These are phyloP conservation scores for Mycena epipterygia DNA, from an alignment of 768 basidiomycete species.

Conservation along the genomic window DNA sequence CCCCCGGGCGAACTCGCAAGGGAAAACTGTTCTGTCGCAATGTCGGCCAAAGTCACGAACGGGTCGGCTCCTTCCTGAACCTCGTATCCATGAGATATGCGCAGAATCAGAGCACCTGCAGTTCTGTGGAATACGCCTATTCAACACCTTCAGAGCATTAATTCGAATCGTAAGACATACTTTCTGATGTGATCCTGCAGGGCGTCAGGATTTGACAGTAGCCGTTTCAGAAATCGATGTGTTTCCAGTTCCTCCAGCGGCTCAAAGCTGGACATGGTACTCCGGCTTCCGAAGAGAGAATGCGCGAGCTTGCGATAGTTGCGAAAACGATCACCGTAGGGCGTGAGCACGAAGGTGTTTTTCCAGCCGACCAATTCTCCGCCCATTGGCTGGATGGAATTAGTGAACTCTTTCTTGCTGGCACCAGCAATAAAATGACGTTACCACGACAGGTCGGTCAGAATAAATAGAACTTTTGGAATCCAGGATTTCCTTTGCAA, in stretches of 20 bases:
- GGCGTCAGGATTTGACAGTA: constrained; percentile 50
- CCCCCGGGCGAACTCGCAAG: constrained; percentile 55
- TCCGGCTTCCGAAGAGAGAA: constrained; percentile 53
- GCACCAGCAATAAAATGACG: too few species aligned
- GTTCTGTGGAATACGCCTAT: constrained; percentile 42
- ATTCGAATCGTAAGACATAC: constrained; percentile 42
- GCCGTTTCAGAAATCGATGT: constrained; percentile 51
- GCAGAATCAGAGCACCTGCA: constrained; percentile 58
- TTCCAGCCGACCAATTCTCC: constrained; percentile 55
- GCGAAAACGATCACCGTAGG: constrained; percentile 57
- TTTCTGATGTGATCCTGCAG: constrained; percentile 53
- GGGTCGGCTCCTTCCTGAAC: constrained; percentile 55
- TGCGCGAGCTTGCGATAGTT: constrained; percentile 57
- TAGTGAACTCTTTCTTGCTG: not conserved
- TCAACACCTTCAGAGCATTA: too few species aligned
- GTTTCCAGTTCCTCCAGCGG: constrained; percentile 56
- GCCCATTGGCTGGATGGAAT: not conserved
- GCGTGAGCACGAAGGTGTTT: constrained; percentile 50
- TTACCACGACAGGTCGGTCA: constrained; percentile 8
- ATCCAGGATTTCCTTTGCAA: constrained; percentile 4
- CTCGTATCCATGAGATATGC: constrained; percentile 59
- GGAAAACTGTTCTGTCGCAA: constrained; percentile 54
- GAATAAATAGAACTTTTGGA: constrained; percentile 15
- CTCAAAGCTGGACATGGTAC: constrained; percentile 52
- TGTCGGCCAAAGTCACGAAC: constrained; percentile 54